Evolutionary conservation across 495 filamentous ascomycete genomes (phyloP), one percentile per base, ranked within the genome.

Genomic region (Trichoderma asperelloides): DNA sequence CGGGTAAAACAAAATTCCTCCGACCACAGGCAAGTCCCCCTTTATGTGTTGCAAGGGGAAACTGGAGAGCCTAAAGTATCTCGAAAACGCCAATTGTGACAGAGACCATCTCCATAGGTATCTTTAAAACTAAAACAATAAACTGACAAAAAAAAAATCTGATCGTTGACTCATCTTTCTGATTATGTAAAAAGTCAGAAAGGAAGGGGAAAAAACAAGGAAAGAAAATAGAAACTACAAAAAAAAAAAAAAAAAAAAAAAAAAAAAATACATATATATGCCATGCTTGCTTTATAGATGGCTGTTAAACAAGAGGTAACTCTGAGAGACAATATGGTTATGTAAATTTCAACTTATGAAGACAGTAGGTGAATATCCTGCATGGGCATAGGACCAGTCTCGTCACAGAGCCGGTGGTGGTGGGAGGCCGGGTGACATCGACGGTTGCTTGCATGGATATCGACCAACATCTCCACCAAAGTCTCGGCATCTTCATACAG

Each of bases 381-480:
- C 47, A 28, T 13, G 7, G 65, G 65, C 65, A 67, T 62, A n/a
- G 65, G 65, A 12, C 65, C 65, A 39, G 65, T 62, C 5, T 67
- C 65, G 33, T 62, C 51, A 47, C 28, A 41, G 28, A 60, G 16
- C 9, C 33, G 33, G 33, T 60, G 65, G 11, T 60, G 13, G 8
- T 25, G 7, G 25, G 47, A 21, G 49, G 3, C 21, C 16, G 23
- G 37, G 3, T 64, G 66, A 11, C 66, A 43, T 16, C 30, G 39
- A 0, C 60, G 66, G 27, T 41, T 40, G 2, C 55, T 37, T 16
- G 62, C 66, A 27, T 73, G 68, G 13, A 70, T 72, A 63, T 78
- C 72, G 33, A 78, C 70, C 41, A 78, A 63, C 65, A 75, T 68
- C 43, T 76, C 72, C 15, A 78, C 76, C n/a, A 79, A 63, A 4